Evolutionary conservation across 2,329 filamentous ascomycete genomes (phyloP), one percentile per base, ranked within the genome.

Genomic region (Fulvia fulva): DNA sequence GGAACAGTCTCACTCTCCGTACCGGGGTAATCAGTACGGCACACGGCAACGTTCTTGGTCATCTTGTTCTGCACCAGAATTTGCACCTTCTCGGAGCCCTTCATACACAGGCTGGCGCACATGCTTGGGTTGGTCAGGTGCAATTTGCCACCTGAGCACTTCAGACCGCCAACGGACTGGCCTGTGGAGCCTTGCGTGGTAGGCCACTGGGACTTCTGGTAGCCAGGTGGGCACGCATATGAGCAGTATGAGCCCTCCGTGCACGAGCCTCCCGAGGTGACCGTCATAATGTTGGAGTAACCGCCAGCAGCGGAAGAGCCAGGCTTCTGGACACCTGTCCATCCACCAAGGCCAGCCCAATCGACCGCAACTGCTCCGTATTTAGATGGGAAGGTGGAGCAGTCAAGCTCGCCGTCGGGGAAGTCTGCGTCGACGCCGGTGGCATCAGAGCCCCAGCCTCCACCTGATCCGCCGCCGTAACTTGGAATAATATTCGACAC

Each of bases 1-100:
- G 93, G 90, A 59, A 97, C 83, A 55, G 89, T 90, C 86, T 96
- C 93, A 68, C 81, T 81, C 79, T 99, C 94, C 59, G 86, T 91
- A 71, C 91, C 93, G 62, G 94, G 94, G 77, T 99, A 99, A 75
- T 97, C 91, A 65, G 94, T 97, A 75, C 91, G 91, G 85, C 94
- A 99, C 67, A 96, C 83, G 46, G 88, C 83, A 26, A 90, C 87
- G 45, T 82, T 77, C 37, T 83, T 71, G 51, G 75, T 70, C 32
- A 97, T 81, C 56, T 87, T 85, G 81, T 96, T 99, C 74, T 87
- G 72, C 60, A 96, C 83, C 59, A 80, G 80, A 65, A 97, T 83
- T 64, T 67, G 73, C 63, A 80, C 75, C 49, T 87, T 84, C 43
- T 86, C 85, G 51, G 83, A 82, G 62, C 92, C 91, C 30, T 77